Evolutionary conservation across 1,284 basidiomycete genomes (phyloP).

Genomic region (Puccinia sorghi): DNA sequence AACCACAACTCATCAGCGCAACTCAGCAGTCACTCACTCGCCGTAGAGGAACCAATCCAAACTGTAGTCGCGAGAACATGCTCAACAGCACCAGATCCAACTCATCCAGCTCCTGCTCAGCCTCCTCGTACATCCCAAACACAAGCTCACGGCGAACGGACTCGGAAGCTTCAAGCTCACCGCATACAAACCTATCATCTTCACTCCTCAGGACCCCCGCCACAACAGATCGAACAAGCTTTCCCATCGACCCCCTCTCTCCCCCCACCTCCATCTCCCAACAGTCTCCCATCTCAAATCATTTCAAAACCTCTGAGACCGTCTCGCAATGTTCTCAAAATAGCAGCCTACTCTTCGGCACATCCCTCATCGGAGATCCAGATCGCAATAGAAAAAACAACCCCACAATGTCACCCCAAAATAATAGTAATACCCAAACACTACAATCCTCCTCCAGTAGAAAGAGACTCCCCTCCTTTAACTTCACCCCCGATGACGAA

Average conservation of each 20-base stretch:
- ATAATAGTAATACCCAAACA: background rate
- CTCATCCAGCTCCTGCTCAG: background rate
- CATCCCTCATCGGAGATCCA: background rate
- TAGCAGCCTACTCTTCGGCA: background rate
- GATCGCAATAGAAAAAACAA: background rate
- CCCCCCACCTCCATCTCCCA: background rate
- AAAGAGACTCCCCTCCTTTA: constrained; percentile 34
- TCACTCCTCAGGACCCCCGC: background rate
- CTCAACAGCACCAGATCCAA: background rate
- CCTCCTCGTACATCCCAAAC: background rate
- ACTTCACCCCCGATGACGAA: constrained; percentile 31
- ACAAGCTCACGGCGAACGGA: background rate
- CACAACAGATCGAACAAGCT: constrained; percentile 33
- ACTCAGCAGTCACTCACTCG: no score
- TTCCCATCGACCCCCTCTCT: constrained; percentile 1
- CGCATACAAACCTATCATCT: background rate
- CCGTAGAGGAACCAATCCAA: no score
- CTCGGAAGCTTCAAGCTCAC: background rate
- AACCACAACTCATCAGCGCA: no score
- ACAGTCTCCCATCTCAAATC: background rate
- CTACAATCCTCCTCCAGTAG: background rate
- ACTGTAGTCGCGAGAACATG: no score
- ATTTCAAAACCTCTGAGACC: background rate
- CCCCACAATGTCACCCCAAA: background rate
- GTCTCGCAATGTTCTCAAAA: constrained; percentile 14